Evolutionary conservation across 169 alveolate genomes (phyloP).

Genomic region (Sarcocystis neurona): DNA sequence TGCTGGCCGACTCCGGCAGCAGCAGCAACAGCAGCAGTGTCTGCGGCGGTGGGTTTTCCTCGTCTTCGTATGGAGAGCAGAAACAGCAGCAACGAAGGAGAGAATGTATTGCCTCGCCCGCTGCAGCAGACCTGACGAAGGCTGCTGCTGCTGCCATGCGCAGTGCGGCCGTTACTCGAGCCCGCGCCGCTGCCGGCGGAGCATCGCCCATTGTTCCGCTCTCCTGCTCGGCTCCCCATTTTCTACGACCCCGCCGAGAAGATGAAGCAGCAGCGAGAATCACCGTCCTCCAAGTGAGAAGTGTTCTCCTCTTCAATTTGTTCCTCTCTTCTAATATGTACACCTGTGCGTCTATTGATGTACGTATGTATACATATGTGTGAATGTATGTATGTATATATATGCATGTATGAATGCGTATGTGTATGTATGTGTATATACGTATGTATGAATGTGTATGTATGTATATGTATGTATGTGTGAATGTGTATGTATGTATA

Average conservation of each 20-base stretch:
- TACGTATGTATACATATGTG: neutral
- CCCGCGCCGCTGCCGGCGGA: neutral
- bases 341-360: neutral
- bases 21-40: slow-evolving; percentile 9
- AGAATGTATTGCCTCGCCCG: neutral
- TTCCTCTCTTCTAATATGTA: no score
- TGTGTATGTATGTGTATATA: neutral
- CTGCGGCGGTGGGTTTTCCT: neutral
- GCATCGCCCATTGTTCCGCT: neutral
- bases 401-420: neutral
- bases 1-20: no score
- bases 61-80: neutral
- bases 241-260: neutral
- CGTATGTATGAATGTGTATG: neutral
- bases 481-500: neutral
- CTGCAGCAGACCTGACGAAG: slow-evolving; percentile 12
- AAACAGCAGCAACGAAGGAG: neutral
- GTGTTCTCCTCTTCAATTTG: no score
- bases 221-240: neutral
- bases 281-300: neutral
- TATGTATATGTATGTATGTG: neutral
- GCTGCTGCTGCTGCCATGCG: neutral
- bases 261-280: neutral
- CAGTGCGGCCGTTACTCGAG: neutral
- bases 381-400: neutral